Evolutionary conservation across 129 eudicot genomes (phyloP), one percentile per base, ranked within the genome.

Genomic region (Daucus carota): DNA sequence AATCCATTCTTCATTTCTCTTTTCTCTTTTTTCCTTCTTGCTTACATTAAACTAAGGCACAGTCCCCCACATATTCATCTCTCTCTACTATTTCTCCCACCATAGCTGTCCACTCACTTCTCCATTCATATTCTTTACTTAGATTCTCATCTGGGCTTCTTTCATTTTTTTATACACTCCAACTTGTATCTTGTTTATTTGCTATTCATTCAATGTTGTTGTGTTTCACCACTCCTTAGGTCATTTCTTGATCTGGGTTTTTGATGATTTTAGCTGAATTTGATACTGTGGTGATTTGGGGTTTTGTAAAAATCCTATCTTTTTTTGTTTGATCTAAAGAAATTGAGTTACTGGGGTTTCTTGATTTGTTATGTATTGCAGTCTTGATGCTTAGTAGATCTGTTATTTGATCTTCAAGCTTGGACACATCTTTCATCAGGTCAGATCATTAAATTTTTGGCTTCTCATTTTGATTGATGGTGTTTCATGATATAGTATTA

Each of bases 11-110:
- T 33, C 1, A 54, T 54, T 26, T 50, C 59, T 50, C 59, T 50
- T 22, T 15, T 20, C 43, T 40, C 17, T 71, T 6, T 73, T 26
- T 31, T 14, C 5, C 2, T 71, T 26, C 40, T 71, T 71, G 33
- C 8, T 50, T 22, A 50, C 18, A 74, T 38, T 28, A 74, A 50
- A 36, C 20, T 31, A 34, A 33, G 17, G 60, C 77, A 17, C 16
- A 73, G 32, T 8, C 77, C 65, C 77, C 77, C 77, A 34, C 76
- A 73, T 28, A 36, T 54, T 36, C 47, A 20, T 34, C 59, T 74
- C 34, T 74, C 47, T 34, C 26, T 4, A 5, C 68, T 45, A 15
- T 46, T 28, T 72, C 8, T 71, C 75, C 75, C 75, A 71, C 73
- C 73, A 68, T 68, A 68, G 22, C 73, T 68, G 26, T 42, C 52